phyloP scores from a whole-genome alignment of 306 rosid species.

The Chamaecrista fasciculata region DNA sequence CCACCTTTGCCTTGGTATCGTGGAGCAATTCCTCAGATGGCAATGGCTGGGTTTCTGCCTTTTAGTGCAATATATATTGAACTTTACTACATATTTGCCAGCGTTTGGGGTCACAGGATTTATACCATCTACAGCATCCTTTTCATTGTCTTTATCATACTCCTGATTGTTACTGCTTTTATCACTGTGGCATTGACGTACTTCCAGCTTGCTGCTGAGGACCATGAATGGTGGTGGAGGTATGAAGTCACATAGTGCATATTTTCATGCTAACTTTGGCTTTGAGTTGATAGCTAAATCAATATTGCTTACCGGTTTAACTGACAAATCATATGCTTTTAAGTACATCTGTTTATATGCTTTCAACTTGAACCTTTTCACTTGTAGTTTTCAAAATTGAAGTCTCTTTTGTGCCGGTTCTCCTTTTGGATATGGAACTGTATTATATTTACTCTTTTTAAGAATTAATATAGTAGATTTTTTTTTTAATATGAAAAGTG shows the following conservation, averaged over 20 bases:
- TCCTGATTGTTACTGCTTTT: slow-evolving; percentile 56
- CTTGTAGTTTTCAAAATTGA: background rate
- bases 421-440: background rate
- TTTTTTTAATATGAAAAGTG: background rate
- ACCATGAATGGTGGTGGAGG: slow-evolving; percentile 67
- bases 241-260: slow-evolving; percentile 25
- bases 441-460: background rate
- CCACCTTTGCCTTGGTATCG: slow-evolving; percentile 57
- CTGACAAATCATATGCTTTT: background rate
- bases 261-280: background rate
- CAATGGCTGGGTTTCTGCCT: slow-evolving; percentile 57
- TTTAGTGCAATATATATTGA: slow-evolving; percentile 53
- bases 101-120: slow-evolving; percentile 59
- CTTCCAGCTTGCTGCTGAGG: slow-evolving; percentile 64
- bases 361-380: background rate
- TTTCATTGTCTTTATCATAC: slow-evolving; percentile 53
- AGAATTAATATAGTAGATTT: background rate
- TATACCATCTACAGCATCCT: slow-evolving; percentile 51
- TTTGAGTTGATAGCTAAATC: background rate
- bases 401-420: background rate
- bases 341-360: background rate
- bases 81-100: slow-evolving; percentile 51
- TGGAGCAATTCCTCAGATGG: slow-evolving; percentile 50
- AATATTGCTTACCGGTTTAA: background rate
- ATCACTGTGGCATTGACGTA: slow-evolving; percentile 57